Evolutionary conservation across 768 basidiomycete species (phyloP).

Genomic region (Lentinula sp.): DNA sequence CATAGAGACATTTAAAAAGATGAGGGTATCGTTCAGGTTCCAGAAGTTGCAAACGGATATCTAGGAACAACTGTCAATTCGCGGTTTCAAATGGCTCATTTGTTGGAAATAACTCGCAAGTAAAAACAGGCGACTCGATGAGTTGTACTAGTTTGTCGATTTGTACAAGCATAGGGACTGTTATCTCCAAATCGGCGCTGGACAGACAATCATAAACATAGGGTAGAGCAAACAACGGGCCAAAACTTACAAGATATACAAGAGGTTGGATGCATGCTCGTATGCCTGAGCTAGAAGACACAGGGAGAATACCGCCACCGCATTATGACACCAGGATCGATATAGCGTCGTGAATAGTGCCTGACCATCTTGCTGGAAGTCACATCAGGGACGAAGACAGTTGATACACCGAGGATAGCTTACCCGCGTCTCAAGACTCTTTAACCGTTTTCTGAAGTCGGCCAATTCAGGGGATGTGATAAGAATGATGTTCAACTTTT

Average conservation of each 20-base stretch:
- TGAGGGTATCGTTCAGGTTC: conserved; percentile 97
- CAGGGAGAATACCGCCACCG: conserved; percentile 92
- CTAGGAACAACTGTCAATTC: conserved; percentile 25
- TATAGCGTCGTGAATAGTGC: conserved; percentile 91
- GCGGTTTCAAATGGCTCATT: neutral
- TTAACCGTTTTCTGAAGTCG: conserved; percentile 89
- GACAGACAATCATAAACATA: neutral
- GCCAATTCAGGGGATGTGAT: conserved; percentile 95
- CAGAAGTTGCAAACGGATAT: conserved; percentile 85
- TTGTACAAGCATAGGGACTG: conserved; percentile 90
- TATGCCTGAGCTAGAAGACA: conserved; percentile 97
- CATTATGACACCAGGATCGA: conserved; percentile 98
- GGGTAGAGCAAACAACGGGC: neutral
- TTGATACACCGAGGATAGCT: conserved; percentile 16
- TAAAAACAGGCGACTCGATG: conserved; percentile 97
- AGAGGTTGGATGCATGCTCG: conserved; percentile 94
- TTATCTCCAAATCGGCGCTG: conserved; percentile 96
- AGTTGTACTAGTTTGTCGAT: conserved; percentile 97
- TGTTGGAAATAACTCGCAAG: conserved; percentile 50
- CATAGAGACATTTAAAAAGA: conserved; percentile 96
- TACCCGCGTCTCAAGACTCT: conserved; percentile 90
- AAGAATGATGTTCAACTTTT: conserved; percentile 94
- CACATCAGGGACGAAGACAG: neutral
- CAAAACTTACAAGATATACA: conserved; percentile 79
- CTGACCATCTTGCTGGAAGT: conserved; percentile 86